phyloP scores from a whole-genome alignment of 345 rosid species.

The Trapa bicornis region DNA sequence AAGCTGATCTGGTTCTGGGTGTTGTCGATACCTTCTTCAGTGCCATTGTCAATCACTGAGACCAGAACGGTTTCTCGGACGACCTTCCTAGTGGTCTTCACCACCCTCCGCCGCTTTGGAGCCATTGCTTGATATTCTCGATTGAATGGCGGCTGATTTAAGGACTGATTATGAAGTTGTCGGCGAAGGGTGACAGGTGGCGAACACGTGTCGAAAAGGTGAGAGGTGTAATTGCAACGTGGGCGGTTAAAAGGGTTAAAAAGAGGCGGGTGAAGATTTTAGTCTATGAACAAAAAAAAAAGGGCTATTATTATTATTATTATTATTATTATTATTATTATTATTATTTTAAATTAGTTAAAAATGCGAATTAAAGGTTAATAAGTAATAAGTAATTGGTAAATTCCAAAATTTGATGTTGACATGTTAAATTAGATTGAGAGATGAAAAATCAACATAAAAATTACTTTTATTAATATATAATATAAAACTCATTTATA shows the following conservation, averaged over 20 bases:
- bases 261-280: too few species aligned
- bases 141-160: background rate
- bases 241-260: constrained; percentile 6
- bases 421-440: too few species aligned
- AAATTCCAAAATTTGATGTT: too few species aligned
- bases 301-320: too few species aligned
- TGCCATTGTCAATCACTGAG: constrained; percentile 10
- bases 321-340: too few species aligned
- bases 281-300: too few species aligned
- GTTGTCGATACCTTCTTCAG: constrained; percentile 8
- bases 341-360: too few species aligned
- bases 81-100: constrained; percentile 28
- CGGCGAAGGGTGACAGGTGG: constrained; percentile 9
- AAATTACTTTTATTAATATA: too few species aligned
- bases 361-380: too few species aligned
- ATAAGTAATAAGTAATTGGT: too few species aligned
- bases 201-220: constrained; percentile 4
- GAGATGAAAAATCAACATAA: too few species aligned
- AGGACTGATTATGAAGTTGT: background rate
- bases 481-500: too few species aligned
- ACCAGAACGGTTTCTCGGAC: constrained; percentile 28
- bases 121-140: constrained; percentile 20
- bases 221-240: constrained; percentile 3
- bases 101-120: constrained; percentile 22
- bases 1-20: background rate